Percentiles rank a stretch among this genome's conserved stretches.
These are phyloP conservation scores for Mycena indigotica DNA, from an alignment of 768 basidiomycete species.

Conservation along the genomic window DNA sequence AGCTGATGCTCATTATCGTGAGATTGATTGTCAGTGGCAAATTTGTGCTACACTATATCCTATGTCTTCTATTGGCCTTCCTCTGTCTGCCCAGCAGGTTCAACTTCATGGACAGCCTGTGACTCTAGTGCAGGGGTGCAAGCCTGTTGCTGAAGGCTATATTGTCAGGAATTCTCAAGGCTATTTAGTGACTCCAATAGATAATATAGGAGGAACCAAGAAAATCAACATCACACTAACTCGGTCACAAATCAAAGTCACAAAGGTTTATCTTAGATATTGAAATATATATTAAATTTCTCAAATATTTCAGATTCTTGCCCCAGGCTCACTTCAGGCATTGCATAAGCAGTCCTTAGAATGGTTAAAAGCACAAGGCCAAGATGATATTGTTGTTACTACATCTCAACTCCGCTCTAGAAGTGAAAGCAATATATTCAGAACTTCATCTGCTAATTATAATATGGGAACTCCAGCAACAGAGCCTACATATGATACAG, in stretches of 20 bases:
- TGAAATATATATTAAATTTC: too few species aligned
- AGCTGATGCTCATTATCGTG: background rate
- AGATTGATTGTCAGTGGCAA: slow-evolving; percentile 10
- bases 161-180: background rate
- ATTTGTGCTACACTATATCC: background rate
- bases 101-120: background rate
- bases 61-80: slow-evolving; percentile 1
- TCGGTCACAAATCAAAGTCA: slow-evolving; percentile 3
- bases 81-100: background rate
- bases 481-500: background rate
- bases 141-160: background rate
- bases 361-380: background rate
- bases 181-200: background rate
- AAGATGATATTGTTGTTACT: background rate
- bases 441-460: background rate
- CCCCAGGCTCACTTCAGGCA: background rate
- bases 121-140: slow-evolving; percentile 4
- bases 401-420: slow-evolving; percentile 2
- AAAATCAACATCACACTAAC: background rate
- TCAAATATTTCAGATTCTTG: background rate
- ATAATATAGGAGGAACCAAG: background rate
- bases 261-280: background rate
- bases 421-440: background rate
- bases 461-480: background rate
- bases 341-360: slow-evolving; percentile 1